Conservation (phyloP, 1,284 basidiomycete genomes). For the Sutorius eximius region DNA sequence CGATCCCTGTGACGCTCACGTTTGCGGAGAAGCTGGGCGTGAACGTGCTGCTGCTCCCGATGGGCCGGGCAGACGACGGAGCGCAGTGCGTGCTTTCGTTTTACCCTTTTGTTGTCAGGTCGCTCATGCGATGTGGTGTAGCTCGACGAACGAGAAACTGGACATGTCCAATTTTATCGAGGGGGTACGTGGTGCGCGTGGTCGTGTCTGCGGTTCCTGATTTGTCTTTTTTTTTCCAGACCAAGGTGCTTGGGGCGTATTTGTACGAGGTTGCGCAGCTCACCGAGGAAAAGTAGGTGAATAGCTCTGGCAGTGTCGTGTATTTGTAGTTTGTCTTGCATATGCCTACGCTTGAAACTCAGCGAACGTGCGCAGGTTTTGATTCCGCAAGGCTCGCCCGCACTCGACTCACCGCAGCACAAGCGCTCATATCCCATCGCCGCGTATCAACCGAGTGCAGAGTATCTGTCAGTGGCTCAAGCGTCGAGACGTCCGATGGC, state of each 20-base stretch:
- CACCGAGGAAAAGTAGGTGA: constrained; percentile 21
- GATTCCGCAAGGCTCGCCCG: neutral
- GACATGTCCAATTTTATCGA: constrained; percentile 92
- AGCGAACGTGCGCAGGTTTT: constrained; percentile 14
- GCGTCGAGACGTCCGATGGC: constrained; percentile 15
- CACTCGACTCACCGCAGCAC: too few species aligned
- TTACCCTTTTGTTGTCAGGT: neutral
- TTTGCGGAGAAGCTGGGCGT: constrained; percentile 87
- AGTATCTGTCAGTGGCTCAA: constrained; percentile 4
- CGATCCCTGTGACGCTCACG: constrained; percentile 94
- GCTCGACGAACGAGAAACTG: constrained; percentile 95
- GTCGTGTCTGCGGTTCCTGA: constrained; percentile 4
- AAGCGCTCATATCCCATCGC: constrained; percentile 5
- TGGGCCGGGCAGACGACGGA: constrained; percentile 93
- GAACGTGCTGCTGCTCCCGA: constrained; percentile 85
- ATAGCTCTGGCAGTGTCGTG: neutral
- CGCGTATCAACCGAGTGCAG: neutral
- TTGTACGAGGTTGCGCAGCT: constrained; percentile 70
- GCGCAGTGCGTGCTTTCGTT: constrained; percentile 63
- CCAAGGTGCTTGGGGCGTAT: constrained; percentile 80
- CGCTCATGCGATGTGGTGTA: constrained; percentile 28
- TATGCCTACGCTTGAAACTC: constrained; percentile 29
- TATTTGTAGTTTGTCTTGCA: constrained; percentile 3
- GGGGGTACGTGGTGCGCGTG: constrained; percentile 53
- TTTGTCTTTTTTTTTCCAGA: constrained; percentile 38